These are phyloP conservation scores for Talaromyces piceae DNA, from an alignment of 2,329 filamentous ascomycete genomes.

Conservation along the genomic window DNA sequence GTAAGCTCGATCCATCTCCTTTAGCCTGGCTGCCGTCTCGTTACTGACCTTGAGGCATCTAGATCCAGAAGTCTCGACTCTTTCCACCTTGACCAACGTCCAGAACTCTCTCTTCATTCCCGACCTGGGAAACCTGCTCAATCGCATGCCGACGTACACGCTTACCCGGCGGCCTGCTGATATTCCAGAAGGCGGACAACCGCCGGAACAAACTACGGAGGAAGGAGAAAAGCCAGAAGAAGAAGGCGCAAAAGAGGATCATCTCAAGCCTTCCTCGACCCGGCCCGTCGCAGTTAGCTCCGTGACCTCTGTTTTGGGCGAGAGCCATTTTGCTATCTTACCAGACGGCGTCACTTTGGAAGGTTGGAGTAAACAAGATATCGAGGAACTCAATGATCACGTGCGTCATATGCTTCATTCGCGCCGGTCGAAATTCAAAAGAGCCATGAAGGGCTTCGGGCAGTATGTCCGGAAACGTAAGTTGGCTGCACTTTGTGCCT, in stretches of 20 bases:
- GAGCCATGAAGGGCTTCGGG: conserved; percentile 68
- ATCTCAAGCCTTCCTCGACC: conserved; percentile 11
- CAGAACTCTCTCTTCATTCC: conserved; percentile 86
- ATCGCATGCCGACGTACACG: conserved; percentile 71
- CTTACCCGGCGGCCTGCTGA: conserved; percentile 48
- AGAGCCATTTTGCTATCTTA: conserved; percentile 69
- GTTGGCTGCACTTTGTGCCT: conserved; percentile 19
- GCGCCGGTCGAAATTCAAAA: conserved; percentile 69
- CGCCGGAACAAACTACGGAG: conserved; percentile 11
- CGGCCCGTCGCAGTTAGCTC: conserved; percentile 42
- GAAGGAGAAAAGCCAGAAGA: conserved; percentile 13
- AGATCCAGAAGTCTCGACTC: conserved; percentile 77
- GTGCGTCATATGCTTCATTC: conserved; percentile 85
- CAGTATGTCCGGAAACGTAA: conserved; percentile 67
- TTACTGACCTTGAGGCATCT: conserved; percentile 7
- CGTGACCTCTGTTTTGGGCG: conserved; percentile 60
- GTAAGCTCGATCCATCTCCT: conserved; percentile 40
- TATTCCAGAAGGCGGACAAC: conserved; percentile 19
- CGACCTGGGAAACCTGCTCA: conserved; percentile 66
- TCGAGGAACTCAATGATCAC: conserved; percentile 72
- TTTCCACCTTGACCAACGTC: conserved; percentile 79
- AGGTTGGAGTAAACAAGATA: conserved; percentile 68
- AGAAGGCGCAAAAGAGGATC: conserved; percentile 14
- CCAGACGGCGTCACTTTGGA: conserved; percentile 65
- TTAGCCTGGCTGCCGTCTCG: not conserved